Evolutionary conservation across 208 protist species (phyloP).

Genomic region (Trypanosoma conorhini): DNA sequence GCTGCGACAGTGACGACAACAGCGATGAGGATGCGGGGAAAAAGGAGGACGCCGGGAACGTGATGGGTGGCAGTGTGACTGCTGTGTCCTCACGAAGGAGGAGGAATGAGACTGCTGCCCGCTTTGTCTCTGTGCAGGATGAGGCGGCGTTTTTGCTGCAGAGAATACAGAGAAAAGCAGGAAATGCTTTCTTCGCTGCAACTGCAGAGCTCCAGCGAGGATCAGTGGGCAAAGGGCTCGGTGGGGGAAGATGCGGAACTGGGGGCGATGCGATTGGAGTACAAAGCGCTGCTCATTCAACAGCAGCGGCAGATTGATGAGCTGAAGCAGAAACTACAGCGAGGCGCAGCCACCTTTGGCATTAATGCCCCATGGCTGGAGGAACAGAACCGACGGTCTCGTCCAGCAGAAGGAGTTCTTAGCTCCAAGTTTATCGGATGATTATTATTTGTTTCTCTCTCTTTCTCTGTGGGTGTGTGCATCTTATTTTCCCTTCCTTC

Average conservation of each 20-base stretch:
- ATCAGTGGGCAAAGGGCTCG: background rate
- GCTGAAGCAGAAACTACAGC: conserved; percentile 4
- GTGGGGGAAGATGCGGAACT: background rate
- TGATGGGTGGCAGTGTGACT: background rate
- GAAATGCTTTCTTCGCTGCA: background rate
- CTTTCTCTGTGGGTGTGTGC: conserved; percentile 21
- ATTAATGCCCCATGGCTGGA: conserved; percentile 11
- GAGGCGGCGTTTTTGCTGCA: conserved; percentile 1
- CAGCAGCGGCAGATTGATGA: conserved; percentile 24
- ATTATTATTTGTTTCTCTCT: background rate
- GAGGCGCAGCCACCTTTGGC: conserved; percentile 9
- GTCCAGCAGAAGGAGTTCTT: background rate
- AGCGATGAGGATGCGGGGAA: background rate
- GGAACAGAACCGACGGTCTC: background rate
- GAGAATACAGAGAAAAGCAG: background rate
- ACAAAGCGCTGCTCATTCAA: conserved; percentile 3
- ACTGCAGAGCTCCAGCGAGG: background rate
- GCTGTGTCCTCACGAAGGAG: background rate
- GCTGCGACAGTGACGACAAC: background rate
- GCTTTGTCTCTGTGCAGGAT: background rate
- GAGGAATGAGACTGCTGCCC: background rate
- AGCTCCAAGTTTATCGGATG: background rate
- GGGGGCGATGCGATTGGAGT: background rate
- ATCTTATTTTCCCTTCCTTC: background rate
- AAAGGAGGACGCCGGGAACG: background rate